Percentiles rank a stretch among this genome's conserved stretches.
phyloP scores from a whole-genome alignment of 441 rosid species.

The Cnidoscolus chayamansa region DNA sequence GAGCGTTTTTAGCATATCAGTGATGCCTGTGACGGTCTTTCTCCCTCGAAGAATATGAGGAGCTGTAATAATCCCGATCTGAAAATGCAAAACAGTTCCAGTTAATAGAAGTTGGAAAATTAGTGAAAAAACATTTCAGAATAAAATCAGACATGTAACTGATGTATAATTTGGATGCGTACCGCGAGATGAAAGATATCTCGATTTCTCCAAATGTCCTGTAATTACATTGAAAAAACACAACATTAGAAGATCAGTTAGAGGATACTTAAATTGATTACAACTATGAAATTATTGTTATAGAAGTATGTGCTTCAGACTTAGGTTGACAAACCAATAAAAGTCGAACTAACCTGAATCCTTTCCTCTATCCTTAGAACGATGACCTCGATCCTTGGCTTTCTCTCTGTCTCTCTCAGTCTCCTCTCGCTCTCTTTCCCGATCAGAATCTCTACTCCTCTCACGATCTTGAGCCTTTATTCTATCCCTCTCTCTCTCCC shows the following conservation, averaged over 20 bases:
- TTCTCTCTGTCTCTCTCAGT: conserved; percentile 62
- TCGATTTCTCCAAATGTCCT: conserved; percentile 65
- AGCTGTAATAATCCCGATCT: conserved; percentile 62
- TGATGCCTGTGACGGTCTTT: conserved; percentile 39
- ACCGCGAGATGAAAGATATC: conserved; percentile 81
- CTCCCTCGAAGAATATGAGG: conserved; percentile 29
- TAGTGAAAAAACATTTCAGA: not conserved
- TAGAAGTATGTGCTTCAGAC: not conserved
- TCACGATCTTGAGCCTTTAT: conserved; percentile 41
- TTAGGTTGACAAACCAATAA: not conserved
- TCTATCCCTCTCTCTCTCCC: conserved; percentile 47
- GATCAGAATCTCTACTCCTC: conserved; percentile 66
- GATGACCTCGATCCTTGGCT: conserved; percentile 61
- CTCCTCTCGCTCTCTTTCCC: conserved; percentile 71
- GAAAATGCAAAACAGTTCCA: conserved; percentile 14
- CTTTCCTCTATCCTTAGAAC: conserved; percentile 63
- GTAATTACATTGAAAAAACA: conserved; percentile 23
- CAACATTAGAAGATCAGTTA: not conserved
- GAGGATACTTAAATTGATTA: not conserved
- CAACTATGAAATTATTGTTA: not conserved
- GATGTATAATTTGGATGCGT: conserved; percentile 12
- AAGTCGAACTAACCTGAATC: conserved; percentile 47
- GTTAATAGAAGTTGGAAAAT: not conserved
- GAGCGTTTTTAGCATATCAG: conserved; percentile 21
- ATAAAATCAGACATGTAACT: not conserved